These are phyloP conservation scores for Phialophora expanda DNA, from an alignment of 2,329 filamentous ascomycete species.

Conservation along the genomic window DNA sequence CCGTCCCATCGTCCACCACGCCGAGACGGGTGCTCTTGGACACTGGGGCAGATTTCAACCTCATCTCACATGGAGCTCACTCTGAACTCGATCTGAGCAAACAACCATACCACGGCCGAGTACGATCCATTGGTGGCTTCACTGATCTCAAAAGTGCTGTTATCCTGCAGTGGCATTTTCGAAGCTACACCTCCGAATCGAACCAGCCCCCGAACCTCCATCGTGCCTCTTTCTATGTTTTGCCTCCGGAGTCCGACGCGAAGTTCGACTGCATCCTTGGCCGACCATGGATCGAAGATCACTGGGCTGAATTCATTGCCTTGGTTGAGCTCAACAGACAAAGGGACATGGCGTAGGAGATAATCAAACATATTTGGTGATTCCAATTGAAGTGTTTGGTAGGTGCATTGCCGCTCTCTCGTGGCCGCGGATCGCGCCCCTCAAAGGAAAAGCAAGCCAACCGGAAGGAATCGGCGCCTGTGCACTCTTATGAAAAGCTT, in stretches of 20 bases:
- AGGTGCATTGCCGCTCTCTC: background rate
- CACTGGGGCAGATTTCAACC: constrained; percentile 34
- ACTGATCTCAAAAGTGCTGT: constrained; percentile 25
- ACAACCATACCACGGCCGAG: constrained; percentile 17
- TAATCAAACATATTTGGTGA: background rate
- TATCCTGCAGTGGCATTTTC: constrained; percentile 30
- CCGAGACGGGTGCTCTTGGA: constrained; percentile 32
- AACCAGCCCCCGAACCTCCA: constrained; percentile 8
- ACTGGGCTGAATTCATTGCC: constrained; percentile 29
- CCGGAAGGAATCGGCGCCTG: constrained; percentile 11
- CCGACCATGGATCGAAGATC: constrained; percentile 32
- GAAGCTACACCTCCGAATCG: constrained; percentile 2
- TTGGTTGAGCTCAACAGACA: constrained; percentile 26
- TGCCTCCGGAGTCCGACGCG: constrained; percentile 20
- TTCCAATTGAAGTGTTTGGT: constrained; percentile 5
- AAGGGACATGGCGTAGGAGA: constrained; percentile 3
- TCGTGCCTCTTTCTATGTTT: constrained; percentile 27
- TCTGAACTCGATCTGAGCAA: constrained; percentile 24
- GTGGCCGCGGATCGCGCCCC: constrained; percentile 3
- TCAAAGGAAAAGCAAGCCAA: constrained; percentile 2
- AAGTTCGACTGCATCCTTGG: constrained; percentile 37
- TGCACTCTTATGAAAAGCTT: constrained; percentile 22
- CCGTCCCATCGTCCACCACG: constrained; percentile 18
- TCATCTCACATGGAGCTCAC: constrained; percentile 28
- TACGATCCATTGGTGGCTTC: constrained; percentile 31